Conservation (phyloP, 208 protist species). For the Hexamita inflata region DNA sequence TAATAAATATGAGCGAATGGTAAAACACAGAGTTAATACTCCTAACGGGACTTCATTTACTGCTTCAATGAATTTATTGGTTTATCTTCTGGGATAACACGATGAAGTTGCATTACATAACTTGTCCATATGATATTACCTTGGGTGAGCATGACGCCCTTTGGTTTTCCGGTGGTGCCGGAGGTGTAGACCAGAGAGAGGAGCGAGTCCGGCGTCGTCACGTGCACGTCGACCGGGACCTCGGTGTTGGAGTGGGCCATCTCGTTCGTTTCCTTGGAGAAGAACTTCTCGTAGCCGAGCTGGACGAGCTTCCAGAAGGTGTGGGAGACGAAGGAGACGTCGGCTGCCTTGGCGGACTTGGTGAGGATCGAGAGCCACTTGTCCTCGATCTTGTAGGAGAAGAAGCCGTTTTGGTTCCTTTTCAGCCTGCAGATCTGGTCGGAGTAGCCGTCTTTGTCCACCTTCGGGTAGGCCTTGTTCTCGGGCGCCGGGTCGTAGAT, state of each 20-base stretch:
- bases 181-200: slow-evolving; percentile 37
- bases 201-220: neutral
- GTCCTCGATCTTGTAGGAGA: too few relatives aligned
- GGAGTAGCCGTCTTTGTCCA: too few relatives aligned
- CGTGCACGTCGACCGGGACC: neutral
- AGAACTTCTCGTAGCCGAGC: neutral
- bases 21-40: neutral
- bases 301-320: neutral
- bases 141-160: slow-evolving; percentile 29
- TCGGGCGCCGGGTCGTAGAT: too few relatives aligned
- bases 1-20: slow-evolving; percentile 9
- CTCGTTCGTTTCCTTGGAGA: too few relatives aligned
- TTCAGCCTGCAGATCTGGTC: too few relatives aligned
- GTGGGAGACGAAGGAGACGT: neutral
- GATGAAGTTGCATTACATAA: neutral
- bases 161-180: slow-evolving; percentile 33
- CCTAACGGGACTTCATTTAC: neutral
- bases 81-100: neutral
- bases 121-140: neutral
- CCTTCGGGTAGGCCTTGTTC: too few relatives aligned
- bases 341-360: neutral
- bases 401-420: too few relatives aligned
- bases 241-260: neutral
- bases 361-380: neutral
- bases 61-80: neutral